phyloP scores from a whole-genome alignment of 2,329 filamentous ascomycete genomes.

The Purpureocillium lavendulum region DNA sequence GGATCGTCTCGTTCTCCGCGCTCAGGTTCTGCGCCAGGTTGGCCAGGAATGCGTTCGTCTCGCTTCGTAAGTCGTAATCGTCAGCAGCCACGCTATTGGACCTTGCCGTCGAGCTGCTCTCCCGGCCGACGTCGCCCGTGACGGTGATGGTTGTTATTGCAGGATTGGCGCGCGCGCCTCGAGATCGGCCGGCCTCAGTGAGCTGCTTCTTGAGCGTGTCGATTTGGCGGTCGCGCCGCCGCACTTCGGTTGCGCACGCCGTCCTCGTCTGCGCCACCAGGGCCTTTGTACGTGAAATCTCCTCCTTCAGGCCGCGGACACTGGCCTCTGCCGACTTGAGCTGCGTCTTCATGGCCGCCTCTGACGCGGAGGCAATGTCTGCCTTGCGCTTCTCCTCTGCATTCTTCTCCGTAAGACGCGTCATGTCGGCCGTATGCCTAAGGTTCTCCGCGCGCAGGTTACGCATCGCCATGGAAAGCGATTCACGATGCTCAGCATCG shows the following conservation, averaged over 20 bases:
- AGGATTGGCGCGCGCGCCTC: constrained; percentile 45
- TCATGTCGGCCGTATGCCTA: constrained; percentile 62
- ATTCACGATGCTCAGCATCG: constrained; percentile 83
- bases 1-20: constrained; percentile 83
- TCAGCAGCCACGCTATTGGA: constrained; percentile 19
- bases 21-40: constrained; percentile 74
- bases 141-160: constrained; percentile 50
- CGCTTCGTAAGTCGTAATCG: constrained; percentile 66
- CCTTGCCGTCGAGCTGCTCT: constrained; percentile 27
- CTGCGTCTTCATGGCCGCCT: constrained; percentile 60
- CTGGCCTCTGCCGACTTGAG: constrained; percentile 66
- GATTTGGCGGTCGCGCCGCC: constrained; percentile 83
- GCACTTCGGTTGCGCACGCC: constrained; percentile 82
- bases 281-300: constrained; percentile 69
- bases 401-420: constrained; percentile 46
- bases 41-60: constrained; percentile 87
- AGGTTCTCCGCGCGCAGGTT: constrained; percentile 66
- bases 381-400: constrained; percentile 47
- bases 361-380: constrained; percentile 57
- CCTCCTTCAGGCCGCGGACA: constrained; percentile 72
- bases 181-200: constrained; percentile 57
- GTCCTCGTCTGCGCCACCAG: constrained; percentile 76
- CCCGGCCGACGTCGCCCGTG: constrained; percentile 43
- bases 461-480: constrained; percentile 69
- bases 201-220: constrained; percentile 84